A percentile compares a stretch with the other conserved stretches of the same genome.
These are phyloP conservation scores for Pythium biforme DNA, from an alignment of 352 stramenopile species.

Conservation along the genomic window DNA sequence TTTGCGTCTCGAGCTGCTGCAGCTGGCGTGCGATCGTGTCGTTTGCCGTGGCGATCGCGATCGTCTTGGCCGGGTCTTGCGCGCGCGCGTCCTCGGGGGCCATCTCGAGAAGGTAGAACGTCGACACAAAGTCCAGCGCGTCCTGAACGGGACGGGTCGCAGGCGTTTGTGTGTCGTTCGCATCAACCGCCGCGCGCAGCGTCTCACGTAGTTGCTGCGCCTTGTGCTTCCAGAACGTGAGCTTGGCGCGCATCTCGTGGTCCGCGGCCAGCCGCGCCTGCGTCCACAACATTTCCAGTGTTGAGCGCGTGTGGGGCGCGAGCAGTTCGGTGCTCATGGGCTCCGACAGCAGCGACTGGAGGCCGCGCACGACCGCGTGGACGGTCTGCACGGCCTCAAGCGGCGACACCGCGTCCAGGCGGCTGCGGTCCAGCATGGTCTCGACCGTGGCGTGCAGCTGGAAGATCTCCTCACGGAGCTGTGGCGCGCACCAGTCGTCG, in stretches of 20 bases:
- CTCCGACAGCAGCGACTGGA: constrained; percentile 19
- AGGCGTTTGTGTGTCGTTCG: too few species aligned
- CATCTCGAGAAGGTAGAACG: constrained; percentile 34
- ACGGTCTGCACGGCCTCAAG: constrained; percentile 23
- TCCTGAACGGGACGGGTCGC: too few species aligned
- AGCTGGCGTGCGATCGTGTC: constrained; percentile 16
- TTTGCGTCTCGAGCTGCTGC: constrained; percentile 13
- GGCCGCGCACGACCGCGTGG: constrained; percentile 11
- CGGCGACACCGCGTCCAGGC: neutral
- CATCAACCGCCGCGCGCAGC: constrained; percentile 18
- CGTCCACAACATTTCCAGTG: constrained; percentile 28
- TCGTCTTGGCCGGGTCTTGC: constrained; percentile 13
- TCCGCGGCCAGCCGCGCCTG: constrained; percentile 22
- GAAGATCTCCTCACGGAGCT: constrained; percentile 18
- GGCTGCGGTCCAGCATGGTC: constrained; percentile 3
- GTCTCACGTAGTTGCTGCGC: constrained; percentile 28
- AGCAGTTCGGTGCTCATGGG: constrained; percentile 3
- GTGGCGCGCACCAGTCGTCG: constrained; percentile 9
- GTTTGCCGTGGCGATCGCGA: constrained; percentile 15
- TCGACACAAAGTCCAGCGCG: constrained; percentile 36
- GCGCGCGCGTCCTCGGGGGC: constrained; percentile 1
- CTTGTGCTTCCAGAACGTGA: constrained; percentile 39
- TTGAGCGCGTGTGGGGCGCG: constrained; percentile 5
- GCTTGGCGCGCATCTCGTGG: constrained; percentile 31
- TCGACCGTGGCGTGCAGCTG: constrained; percentile 21